These are phyloP conservation scores for Nematodospora anomalae DNA, from an alignment of 1,139 yeast species.

Conservation along the genomic window DNA sequence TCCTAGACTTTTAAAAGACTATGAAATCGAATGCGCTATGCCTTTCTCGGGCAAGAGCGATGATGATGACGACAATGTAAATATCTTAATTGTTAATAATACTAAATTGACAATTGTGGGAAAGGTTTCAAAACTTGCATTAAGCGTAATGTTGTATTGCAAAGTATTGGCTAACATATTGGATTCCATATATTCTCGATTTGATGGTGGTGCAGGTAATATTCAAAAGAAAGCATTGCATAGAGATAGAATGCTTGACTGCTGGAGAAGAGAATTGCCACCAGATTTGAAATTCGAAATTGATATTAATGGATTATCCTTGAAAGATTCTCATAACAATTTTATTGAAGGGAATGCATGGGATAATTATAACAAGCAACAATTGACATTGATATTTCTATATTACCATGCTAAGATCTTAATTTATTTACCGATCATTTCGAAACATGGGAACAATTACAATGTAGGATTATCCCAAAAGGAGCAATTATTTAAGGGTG, in stretches of 20 bases:
- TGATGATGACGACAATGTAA: constrained; percentile 48
- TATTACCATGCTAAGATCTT: constrained; percentile 80
- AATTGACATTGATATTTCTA: constrained; percentile 59
- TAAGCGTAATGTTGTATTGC: constrained; percentile 67
- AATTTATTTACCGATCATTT: constrained; percentile 74
- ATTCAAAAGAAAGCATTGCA: constrained; percentile 42
- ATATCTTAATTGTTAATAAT: constrained; percentile 58
- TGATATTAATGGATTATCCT: constrained; percentile 60
- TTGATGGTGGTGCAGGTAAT: constrained; percentile 32
- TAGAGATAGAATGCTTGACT: constrained; percentile 70
- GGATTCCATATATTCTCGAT: constrained; percentile 60
- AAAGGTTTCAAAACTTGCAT: constrained; percentile 61
- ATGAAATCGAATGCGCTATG: constrained; percentile 81
- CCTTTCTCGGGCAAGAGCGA: constrained; percentile 65
- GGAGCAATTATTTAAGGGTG: constrained; percentile 33
- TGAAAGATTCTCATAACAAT: constrained; percentile 37
- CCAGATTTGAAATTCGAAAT: constrained; percentile 60
- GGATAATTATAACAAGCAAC: constrained; percentile 45
- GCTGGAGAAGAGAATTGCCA: constrained; percentile 78
- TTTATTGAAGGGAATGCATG: constrained; percentile 20
- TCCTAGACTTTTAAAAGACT: constrained; percentile 75
- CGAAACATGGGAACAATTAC: constrained; percentile 46
- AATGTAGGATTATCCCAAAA: constrained; percentile 47
- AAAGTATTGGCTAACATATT: constrained; percentile 73
- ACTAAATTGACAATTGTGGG: constrained; percentile 63